These are phyloP conservation scores for Exophiala lecanii-corni DNA, from an alignment of 2,329 filamentous ascomycete species.

Conservation along the genomic window DNA sequence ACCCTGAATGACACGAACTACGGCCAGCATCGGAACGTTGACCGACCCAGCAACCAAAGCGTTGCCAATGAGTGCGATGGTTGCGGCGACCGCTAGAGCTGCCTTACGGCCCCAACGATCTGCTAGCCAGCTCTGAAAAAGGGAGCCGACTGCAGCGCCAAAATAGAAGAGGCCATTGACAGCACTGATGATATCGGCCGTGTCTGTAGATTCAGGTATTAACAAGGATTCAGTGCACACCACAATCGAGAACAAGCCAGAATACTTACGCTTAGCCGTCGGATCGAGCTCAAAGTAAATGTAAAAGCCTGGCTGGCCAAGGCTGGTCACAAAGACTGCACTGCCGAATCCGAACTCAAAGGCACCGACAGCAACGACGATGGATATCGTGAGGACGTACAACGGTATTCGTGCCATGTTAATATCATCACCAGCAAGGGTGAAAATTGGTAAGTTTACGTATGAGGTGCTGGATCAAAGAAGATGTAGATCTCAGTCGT, in stretches of 20 bases:
- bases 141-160: conserved; percentile 34
- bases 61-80: conserved; percentile 31
- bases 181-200: conserved; percentile 41
- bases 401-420: not conserved
- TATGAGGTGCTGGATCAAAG: no score
- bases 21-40: conserved; percentile 13
- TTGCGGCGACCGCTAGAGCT: conserved; percentile 34
- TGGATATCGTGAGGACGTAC: not conserved
- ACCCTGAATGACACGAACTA: conserved; percentile 28
- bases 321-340: not conserved
- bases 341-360: conserved; percentile 1
- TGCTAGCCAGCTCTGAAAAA: conserved; percentile 35
- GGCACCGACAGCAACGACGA: not conserved
- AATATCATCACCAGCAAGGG: no score
- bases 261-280: not conserved
- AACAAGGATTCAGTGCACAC: no score
- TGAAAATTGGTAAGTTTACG: no score
- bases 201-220: no score
- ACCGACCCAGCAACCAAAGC: conserved; percentile 36
- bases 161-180: conserved; percentile 43
- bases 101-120: conserved; percentile 35
- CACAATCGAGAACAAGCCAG: no score
- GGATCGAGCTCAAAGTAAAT: conserved; percentile 3
- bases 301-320: conserved; percentile 7
- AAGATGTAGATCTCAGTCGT: no score